These are phyloP conservation scores for Blakeslea trispora DNA, from an alignment of 371 early-diverging fungal species.

Conservation along the genomic window DNA sequence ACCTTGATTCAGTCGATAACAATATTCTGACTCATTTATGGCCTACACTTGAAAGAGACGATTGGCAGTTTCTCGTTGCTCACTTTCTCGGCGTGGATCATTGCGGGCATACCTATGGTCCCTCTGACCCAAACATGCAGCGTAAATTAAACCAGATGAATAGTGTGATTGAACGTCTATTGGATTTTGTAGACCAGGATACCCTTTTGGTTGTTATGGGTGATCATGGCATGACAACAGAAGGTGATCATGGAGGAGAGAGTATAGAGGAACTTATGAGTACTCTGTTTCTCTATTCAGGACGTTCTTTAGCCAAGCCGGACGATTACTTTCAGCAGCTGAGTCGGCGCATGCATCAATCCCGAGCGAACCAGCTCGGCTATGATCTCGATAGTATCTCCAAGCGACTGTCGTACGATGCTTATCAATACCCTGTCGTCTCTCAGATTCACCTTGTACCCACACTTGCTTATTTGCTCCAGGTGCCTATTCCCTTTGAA, in stretches of 20 bases:
- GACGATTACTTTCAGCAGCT: constrained; percentile 17
- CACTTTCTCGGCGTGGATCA: constrained; percentile 98
- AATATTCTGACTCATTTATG: constrained; percentile 72
- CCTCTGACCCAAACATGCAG: constrained; percentile 85
- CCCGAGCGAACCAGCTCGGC: constrained; percentile 24
- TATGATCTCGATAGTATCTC: constrained; percentile 27
- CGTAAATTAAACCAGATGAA: constrained; percentile 86
- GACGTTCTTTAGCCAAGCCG: constrained; percentile 26
- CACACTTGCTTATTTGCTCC: constrained; percentile 70
- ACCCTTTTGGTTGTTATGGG: constrained; percentile 94
- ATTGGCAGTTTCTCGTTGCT: constrained; percentile 82
- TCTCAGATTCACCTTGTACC: constrained; percentile 89
- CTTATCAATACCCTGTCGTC: constrained; percentile 42
- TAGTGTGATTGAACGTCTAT: constrained; percentile 66
- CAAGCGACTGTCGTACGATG: constrained; percentile 30
- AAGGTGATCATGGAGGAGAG: constrained; percentile 99
- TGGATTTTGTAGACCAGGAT: constrained; percentile 76
- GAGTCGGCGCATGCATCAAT: constrained; percentile 26
- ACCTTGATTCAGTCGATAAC: constrained; percentile 93
- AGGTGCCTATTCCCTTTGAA: constrained; percentile 82
- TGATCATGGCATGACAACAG: constrained; percentile 98
- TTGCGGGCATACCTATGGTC: constrained; percentile 92
- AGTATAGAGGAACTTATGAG: constrained; percentile 87
- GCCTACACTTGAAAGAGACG: constrained; percentile 37
- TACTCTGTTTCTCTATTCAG: constrained; percentile 79